Conservation (phyloP, 2,329 filamentous ascomycete species). For the Cytospora leucostoma region DNA sequence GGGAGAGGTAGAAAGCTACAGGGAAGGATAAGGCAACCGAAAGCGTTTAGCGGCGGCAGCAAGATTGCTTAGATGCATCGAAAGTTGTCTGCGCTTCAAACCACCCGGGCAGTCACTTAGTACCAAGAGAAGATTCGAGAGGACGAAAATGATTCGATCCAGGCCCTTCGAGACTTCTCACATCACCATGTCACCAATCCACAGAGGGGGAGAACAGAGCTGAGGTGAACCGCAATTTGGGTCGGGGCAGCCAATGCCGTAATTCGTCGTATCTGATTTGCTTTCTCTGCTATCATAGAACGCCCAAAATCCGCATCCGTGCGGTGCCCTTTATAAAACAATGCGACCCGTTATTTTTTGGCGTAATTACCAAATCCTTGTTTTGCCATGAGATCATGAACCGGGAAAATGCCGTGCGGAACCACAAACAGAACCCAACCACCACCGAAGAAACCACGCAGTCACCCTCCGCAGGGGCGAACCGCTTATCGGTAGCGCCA, state of each 20-base stretch:
- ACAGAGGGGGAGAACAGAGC: background rate
- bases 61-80: too few relatives aligned
- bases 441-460: slow-evolving; percentile 8
- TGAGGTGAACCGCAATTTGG: slow-evolving; percentile 4
- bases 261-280: slow-evolving; percentile 29
- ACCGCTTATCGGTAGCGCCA: slow-evolving; percentile 88
- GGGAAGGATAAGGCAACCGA: too few relatives aligned
- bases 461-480: slow-evolving; percentile 24
- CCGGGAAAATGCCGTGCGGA: slow-evolving; percentile 21
- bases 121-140: too few relatives aligned
- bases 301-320: slow-evolving; percentile 29
- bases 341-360: slow-evolving; percentile 22
- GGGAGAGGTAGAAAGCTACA: too few relatives aligned
- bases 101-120: too few relatives aligned
- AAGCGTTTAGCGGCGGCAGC: too few relatives aligned
- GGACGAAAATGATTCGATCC: background rate
- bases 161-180: background rate
- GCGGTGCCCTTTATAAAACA: slow-evolving; percentile 23
- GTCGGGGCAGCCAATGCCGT: slow-evolving; percentile 28
- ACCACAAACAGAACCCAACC: slow-evolving; percentile 16
- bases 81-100: too few relatives aligned
- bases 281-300: slow-evolving; percentile 27
- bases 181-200: background rate
- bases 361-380: slow-evolving; percentile 16
- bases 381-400: slow-evolving; percentile 22